Evolutionary conservation across 768 basidiomycete species (phyloP).

Genomic region (Galerina marginata): DNA sequence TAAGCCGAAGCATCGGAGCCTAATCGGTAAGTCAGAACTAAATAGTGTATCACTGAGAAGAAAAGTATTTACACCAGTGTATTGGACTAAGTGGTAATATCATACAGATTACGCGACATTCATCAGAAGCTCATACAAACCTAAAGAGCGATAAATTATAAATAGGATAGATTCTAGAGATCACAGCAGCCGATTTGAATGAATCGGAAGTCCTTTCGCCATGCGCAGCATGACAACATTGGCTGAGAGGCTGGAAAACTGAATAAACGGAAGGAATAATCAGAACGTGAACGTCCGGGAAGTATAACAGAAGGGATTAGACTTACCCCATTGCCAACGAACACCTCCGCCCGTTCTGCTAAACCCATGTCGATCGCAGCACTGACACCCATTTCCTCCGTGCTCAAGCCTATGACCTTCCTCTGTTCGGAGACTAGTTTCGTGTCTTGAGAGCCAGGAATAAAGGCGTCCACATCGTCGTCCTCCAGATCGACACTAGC

Average conservation of each 20-base stretch:
- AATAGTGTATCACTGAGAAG: too few relatives aligned
- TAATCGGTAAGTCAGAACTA: too few relatives aligned
- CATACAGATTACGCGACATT: too few relatives aligned
- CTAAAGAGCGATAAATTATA: too few relatives aligned
- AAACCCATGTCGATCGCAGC: conserved; percentile 68
- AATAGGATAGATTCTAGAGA: not conserved
- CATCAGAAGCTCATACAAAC: too few relatives aligned
- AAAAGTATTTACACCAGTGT: too few relatives aligned
- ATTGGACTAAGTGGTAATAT: too few relatives aligned
- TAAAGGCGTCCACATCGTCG: too few relatives aligned
- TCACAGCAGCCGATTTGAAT: conserved; percentile 11
- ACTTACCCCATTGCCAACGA: conserved; percentile 66
- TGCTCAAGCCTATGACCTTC: conserved; percentile 35
- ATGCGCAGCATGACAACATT: conserved; percentile 54
- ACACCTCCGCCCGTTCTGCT: conserved; percentile 61
- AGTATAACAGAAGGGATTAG: conserved; percentile 19
- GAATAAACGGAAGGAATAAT: not conserved
- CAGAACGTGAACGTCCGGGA: not conserved
- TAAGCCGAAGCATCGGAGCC: too few relatives aligned
- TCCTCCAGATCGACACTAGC: conserved; percentile 43
- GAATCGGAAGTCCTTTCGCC: conserved; percentile 38
- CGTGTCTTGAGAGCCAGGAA: not conserved
- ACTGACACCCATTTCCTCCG: conserved; percentile 51
- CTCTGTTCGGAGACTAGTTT: not conserved
- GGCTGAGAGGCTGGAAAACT: conserved; percentile 57